Conservation (phyloP, 495 filamentous ascomycete species). For the Monascus purpureus region DNA sequence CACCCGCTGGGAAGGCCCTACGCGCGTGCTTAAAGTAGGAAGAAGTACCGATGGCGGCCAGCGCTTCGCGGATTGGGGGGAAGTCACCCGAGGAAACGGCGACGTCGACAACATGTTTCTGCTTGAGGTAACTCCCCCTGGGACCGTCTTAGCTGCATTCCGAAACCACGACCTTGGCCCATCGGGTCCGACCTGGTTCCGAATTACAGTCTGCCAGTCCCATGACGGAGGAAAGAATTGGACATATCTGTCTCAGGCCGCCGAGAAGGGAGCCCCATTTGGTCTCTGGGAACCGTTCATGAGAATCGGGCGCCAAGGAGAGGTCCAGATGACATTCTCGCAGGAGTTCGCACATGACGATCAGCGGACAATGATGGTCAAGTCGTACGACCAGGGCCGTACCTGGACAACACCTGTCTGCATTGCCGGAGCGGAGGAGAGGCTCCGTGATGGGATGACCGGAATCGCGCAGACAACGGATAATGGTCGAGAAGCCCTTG, state of each 20-base stretch:
- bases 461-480: constrained; percentile 33
- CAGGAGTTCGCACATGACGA: constrained; percentile 39
- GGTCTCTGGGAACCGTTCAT: constrained; percentile 52
- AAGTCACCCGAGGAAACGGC: constrained; percentile 22
- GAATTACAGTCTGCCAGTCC: constrained; percentile 47
- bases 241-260: constrained; percentile 40
- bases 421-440: constrained; percentile 31
- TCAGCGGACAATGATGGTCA: constrained; percentile 45
- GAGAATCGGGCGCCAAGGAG: constrained; percentile 31
- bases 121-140: constrained; percentile 34
- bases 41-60: constrained; percentile 23
- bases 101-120: constrained; percentile 49
- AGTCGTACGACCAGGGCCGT: constrained; percentile 38
- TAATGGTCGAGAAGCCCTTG: constrained; percentile 29
- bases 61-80: constrained; percentile 20
- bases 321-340: constrained; percentile 45
- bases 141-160: constrained; percentile 40
- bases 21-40: constrained; percentile 18
- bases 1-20: constrained; percentile 18
- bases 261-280: constrained; percentile 23
- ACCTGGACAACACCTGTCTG: constrained; percentile 34
- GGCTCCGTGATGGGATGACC: constrained; percentile 46
- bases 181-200: constrained; percentile 31
- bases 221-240: constrained; percentile 38
- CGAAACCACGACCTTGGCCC: constrained; percentile 42